Base-by-base conservation (phyloP, 2,329 filamentous ascomycete species). In the Fusarium nanum region DNA sequence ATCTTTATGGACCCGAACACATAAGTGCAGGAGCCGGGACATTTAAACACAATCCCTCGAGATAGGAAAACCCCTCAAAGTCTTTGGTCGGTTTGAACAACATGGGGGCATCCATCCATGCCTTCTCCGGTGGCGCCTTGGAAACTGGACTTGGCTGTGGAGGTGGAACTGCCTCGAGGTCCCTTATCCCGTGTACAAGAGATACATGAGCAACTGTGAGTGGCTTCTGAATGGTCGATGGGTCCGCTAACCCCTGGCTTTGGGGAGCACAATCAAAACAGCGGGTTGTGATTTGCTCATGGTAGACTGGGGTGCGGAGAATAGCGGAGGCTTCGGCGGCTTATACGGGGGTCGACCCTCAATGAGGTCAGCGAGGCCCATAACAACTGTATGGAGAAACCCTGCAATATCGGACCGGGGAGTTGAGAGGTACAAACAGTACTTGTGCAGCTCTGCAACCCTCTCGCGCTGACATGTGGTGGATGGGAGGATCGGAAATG, bases 31-130 rank as follows among this genome's bases (percentile, higher is more conserved):
- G 42, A 54, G 55, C 65, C 50, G 22, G 64, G 53, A 52, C 64
- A 60, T 72, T 69, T 67, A 73, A 72, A 71, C 44, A 44, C 52
- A 72, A 64, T 64, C 63, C 63, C 49, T 61, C 49, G 64, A 75
- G 41, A 70, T 70, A 69, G 64, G 65, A 70, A 72, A 76, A 76
- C 74, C 73, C 73, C 73, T 76, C 74, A 76, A 65, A 67, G 62
- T 45, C 62, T 53, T 61, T 63, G 70, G 68, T 54, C 61, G 73
- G 70, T 74, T 74, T 56, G 73, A 56, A 68, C 58, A 67, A 59
- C 57, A 62, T 59, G 58, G 64, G 67, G 70, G 55, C 45, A 61
- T 59, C 47, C 58, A 64, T 67, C 65, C 68, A 70, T 67, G 56
- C 53, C 57, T 71, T 67, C 54, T 71, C 68, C 57, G 65, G 61